Evolutionary conservation across 306 rosid genomes (phyloP), one percentile per base, ranked within the genome.

Genomic region (Pyrus betulifolia): DNA sequence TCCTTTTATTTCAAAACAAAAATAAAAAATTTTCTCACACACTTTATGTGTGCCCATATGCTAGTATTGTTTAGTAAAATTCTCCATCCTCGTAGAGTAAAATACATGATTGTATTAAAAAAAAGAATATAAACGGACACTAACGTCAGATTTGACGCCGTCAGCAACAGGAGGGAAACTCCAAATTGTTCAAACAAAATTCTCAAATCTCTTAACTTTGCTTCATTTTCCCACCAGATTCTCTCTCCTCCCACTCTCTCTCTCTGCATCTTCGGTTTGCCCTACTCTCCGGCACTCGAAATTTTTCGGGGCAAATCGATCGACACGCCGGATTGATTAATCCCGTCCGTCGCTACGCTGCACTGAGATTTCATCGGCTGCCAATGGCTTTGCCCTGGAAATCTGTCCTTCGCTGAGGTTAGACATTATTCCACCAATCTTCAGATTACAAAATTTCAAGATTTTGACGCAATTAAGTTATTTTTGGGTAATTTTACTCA

Each of bases 131-230:
- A 30, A 30, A 30, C 33, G 33, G 33, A 30, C 35, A 5, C 2
- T 42, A 71, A 70, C 80, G 70, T 40, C 30, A 42, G 61, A 33
- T 1, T 40, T 72, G 51, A 84, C 87, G 87, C 57, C 85, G 93
- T 79, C 62, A 79, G 11, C 35, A 28, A 45, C 74, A 71, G 82
- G 93, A 79, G 90, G 90, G 93, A 88, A 89, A 83, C 21, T 67
- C 69, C 72, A 78, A 80, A 73, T 86, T 84, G 68, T 63, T 63
- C 21, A 69, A 78, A 81, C 66, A 35, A 75, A 63, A 17, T 30
- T 64, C 35, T 73, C 68, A 62, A 67, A 69, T 49, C 31, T 35
- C 74, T 10, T 33, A 4, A 44, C 19, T 55, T 60, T 61, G 40
- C 64, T 54, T 64, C 73, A 70, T 65, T 74, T 72, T 71, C 73